Base-by-base conservation (phyloP, 805 yeast species). In the Yueomyces sinensis region DNA sequence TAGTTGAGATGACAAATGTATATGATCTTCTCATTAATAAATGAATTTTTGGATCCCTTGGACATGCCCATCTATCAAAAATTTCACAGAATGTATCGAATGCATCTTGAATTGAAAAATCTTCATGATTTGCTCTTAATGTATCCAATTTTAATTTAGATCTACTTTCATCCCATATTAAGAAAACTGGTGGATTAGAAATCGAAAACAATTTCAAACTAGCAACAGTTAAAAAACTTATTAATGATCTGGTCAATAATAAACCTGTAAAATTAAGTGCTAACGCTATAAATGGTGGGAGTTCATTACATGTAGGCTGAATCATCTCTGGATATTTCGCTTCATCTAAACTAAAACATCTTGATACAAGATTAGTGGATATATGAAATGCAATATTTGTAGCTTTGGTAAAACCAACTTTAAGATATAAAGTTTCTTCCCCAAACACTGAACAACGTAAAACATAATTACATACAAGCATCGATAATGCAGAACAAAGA, bases 241-340 rank as follows among this genome's bases (percentile, higher is more conserved):
- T 5, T 19, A 29, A 23, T n/a, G 44, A 29, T 27, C 52, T 30
- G 2, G 29, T 20, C 4, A 41, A 30, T 5, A 42, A 15, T 4
- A 34, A 28, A 22, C 31, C 17, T 5, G 35, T 15, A 16, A 37
- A 17, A 0, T 45, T 34, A 3, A 41, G 27, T 13, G 41, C 35
- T 6, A 36, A 29, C 14, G 35, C 32, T 13, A 47, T 17, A 29
- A 40, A 42, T 13, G 59, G 59, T 0, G 56, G 33, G 3, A 50
- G 14, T 15, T 19, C 25, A 4, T 31, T 30, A 13, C 30, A 22
- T 9, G 32, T 34, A 3, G 30, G 30, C 7, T 33, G 23, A 2
- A 44, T n/a, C 7, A 39, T 27, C 9, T 45, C 39, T 6, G 54
- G 45, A 31, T 38, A 45, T 11, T 37, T 27, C 31, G 36, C 23